These are phyloP conservation scores for Teunomyces pallodes DNA, from an alignment of 805 yeast genomes.

Conservation along the genomic window DNA sequence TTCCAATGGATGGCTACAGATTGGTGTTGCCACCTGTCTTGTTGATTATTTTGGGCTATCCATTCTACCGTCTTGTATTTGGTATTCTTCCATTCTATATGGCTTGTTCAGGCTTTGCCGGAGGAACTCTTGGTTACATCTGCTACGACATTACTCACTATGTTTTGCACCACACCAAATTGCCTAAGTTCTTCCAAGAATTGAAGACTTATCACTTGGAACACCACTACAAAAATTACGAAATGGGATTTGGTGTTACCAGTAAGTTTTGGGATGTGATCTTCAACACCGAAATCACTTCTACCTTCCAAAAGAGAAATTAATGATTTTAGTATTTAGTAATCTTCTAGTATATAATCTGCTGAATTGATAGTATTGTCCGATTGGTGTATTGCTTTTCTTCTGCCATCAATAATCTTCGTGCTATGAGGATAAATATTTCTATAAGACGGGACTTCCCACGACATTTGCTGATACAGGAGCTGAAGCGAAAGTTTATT, in stretches of 20 bases:
- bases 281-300: slow-evolving; percentile 74
- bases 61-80: slow-evolving; percentile 80
- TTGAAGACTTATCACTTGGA: slow-evolving; percentile 90
- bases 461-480: not conserved
- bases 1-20: slow-evolving; percentile 94
- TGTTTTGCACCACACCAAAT: slow-evolving; percentile 80
- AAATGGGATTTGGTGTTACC: slow-evolving; percentile 95
- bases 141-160: slow-evolving; percentile 93
- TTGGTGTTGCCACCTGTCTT: slow-evolving; percentile 96
- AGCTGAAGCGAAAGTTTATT: slow-evolving; percentile 3
- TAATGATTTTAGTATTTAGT: slow-evolving; percentile 7
- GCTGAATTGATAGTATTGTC: not conserved
- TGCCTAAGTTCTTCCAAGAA: slow-evolving; percentile 74
- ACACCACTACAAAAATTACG: slow-evolving; percentile 96
- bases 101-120: slow-evolving; percentile 93
- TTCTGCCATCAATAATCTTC: not conserved
- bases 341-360: slow-evolving; percentile 1
- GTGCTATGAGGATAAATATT: not conserved
- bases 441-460: not conserved
- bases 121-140: slow-evolving; percentile 93
- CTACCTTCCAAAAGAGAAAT: slow-evolving; percentile 44
- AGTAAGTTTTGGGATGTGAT: slow-evolving; percentile 91
- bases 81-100: slow-evolving; percentile 69
- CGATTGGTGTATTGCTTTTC: not conserved
- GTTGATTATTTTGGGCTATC: slow-evolving; percentile 67